phyloP scores from a whole-genome alignment of 1,139 yeast species.

The Suhomyces bolitotheri region DNA sequence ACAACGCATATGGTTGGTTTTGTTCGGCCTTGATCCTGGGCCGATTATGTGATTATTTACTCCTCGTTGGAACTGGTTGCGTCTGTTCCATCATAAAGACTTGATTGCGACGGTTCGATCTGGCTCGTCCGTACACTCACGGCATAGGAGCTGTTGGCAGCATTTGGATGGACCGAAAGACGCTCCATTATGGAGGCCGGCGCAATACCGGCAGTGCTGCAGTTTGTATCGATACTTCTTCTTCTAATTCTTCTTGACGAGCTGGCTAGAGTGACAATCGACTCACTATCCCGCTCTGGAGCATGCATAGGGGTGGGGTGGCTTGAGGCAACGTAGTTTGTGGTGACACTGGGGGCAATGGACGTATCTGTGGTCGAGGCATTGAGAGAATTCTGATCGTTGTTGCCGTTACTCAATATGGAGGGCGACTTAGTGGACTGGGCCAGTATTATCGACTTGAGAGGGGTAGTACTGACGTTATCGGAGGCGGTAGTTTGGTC shows the following conservation, averaged over 20 bases:
- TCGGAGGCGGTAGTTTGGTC: conserved; percentile 32
- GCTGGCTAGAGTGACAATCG: conserved; percentile 56
- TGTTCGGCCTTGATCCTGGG: too few species aligned
- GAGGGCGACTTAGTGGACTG: conserved; percentile 51
- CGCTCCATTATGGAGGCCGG: conserved; percentile 65
- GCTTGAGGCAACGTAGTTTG: conserved; percentile 8
- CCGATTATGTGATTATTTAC: too few species aligned
- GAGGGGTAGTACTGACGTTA: conserved; percentile 51
- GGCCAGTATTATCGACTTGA: conserved; percentile 50
- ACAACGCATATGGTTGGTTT: too few species aligned
- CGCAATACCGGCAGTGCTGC: conserved; percentile 63
- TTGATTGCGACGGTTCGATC: conserved; percentile 17
- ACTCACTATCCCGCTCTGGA: conserved; percentile 49
- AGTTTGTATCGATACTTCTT: conserved; percentile 57
- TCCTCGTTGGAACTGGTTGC: conserved; percentile 21
- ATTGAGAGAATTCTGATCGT: conserved; percentile 39
- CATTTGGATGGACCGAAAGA: conserved; percentile 35
- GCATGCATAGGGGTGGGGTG: conserved; percentile 10
- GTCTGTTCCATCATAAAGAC: conserved; percentile 22
- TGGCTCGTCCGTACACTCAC: conserved; percentile 30
- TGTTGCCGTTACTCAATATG: conserved; percentile 39
- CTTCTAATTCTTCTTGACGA: conserved; percentile 51
- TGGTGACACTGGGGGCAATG: conserved; percentile 40
- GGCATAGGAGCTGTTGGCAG: conserved; percentile 32
- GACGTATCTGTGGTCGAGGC: conserved; percentile 58